Percentiles rank a stretch among this genome's conserved stretches.
These are phyloP conservation scores for Claviceps citrina DNA, from an alignment of 2,329 filamentous ascomycete species.

Conservation along the genomic window DNA sequence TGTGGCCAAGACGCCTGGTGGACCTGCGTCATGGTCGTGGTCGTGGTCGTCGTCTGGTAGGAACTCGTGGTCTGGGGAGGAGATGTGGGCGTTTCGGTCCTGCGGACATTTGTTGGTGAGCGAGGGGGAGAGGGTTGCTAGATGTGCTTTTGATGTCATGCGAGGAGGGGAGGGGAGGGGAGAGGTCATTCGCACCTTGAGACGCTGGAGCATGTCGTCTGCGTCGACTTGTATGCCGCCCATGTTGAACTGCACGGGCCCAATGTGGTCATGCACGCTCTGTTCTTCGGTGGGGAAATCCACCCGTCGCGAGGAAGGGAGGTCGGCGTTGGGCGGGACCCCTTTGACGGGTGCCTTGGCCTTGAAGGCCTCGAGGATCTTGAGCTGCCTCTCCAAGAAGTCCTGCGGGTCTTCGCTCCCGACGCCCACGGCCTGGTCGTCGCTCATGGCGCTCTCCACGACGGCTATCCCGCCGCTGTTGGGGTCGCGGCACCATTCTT, in stretches of 20 bases:
- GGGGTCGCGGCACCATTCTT: conserved; percentile 64
- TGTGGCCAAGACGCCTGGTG: conserved; percentile 27
- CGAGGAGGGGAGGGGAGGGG: not conserved
- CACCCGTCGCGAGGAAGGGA: conserved; percentile 12
- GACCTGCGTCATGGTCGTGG: conserved; percentile 20
- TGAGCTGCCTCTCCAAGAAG: conserved; percentile 62
- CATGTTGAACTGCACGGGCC: conserved; percentile 94
- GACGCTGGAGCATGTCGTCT: conserved; percentile 75
- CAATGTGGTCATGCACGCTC: conserved; percentile 63
- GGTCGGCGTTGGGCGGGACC: conserved; percentile 12
- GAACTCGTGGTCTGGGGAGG: conserved; percentile 23
- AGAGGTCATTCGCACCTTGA: conserved; percentile 44
- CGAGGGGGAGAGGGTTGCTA: not conserved
- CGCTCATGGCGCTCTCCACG: conserved; percentile 25
- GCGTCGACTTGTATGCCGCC: conserved; percentile 93
- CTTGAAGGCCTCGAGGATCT: conserved; percentile 51
- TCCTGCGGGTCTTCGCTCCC: conserved; percentile 50
- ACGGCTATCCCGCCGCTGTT: conserved; percentile 40
- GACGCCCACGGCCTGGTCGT: conserved; percentile 19
- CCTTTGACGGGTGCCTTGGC: conserved; percentile 37
- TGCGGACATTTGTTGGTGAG: no score
- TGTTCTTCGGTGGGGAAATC: conserved; percentile 28
- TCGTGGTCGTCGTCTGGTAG: conserved; percentile 12
- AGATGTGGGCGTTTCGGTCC: conserved; percentile 41
- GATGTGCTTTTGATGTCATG: not conserved